A percentile compares a stretch with the other conserved stretches of the same genome.
Conservation (phyloP, 805 yeast genomes). For the Kodamaea sagamina region DNA sequence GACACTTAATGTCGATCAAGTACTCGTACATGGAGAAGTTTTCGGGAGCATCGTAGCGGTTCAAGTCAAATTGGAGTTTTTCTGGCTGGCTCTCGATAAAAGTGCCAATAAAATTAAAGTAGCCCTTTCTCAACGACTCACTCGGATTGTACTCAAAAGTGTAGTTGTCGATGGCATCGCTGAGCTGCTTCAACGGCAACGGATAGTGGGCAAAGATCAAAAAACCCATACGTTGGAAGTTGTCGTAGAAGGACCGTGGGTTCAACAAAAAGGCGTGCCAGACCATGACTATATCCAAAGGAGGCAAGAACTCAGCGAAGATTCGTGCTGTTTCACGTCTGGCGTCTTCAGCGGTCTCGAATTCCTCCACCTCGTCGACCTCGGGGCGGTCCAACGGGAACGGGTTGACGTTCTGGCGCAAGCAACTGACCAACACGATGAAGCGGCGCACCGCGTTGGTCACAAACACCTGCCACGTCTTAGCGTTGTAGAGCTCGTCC, state of each 20-base stretch:
- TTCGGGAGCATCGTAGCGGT: neutral
- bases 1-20: conserved; percentile 17
- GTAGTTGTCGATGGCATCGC: conserved; percentile 15
- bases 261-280: conserved; percentile 28
- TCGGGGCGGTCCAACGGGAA: neutral
- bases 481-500: conserved; percentile 7
- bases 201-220: conserved; percentile 20
- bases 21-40: conserved; percentile 9
- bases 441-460: conserved; percentile 27
- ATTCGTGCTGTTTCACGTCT: neutral
- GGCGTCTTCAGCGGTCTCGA: neutral
- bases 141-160: conserved; percentile 18
- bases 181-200: conserved; percentile 21
- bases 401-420: conserved; percentile 3
- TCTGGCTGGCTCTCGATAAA: neutral
- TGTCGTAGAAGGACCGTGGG: conserved; percentile 20
- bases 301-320: conserved; percentile 17
- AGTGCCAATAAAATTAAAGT: conserved; percentile 8
- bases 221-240: conserved; percentile 19
- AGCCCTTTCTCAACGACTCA: neutral
- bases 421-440: conserved; percentile 22
- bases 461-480: conserved; percentile 26
- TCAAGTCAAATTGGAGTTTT: neutral
- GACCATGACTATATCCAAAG: conserved; percentile 27
- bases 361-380: too few relatives aligned